Evolutionary conservation across 192 early-diverging fungal genomes (phyloP).

Genomic region (Chytriomyces sp.): DNA sequence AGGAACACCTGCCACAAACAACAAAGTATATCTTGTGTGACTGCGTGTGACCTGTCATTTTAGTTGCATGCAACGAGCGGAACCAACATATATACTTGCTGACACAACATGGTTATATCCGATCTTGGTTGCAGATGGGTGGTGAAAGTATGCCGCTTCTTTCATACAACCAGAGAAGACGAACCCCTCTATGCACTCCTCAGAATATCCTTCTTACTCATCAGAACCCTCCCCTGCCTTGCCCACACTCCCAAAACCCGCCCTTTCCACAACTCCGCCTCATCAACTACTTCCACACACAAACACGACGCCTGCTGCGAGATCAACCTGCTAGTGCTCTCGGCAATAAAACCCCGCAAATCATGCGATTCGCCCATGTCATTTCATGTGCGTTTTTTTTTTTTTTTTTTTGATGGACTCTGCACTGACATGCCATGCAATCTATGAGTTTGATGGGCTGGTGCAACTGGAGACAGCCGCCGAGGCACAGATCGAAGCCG

Average conservation of each 20-base stretch:
- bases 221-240: constrained; percentile 72
- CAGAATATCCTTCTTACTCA: constrained; percentile 82
- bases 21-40: too few species aligned
- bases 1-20: too few species aligned
- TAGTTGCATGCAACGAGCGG: background rate
- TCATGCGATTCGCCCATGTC: constrained; percentile 74
- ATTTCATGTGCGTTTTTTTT: constrained; percentile 67
- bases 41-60: too few species aligned
- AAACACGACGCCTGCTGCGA: constrained; percentile 50
- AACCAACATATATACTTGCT: background rate
- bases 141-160: background rate
- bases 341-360: constrained; percentile 83
- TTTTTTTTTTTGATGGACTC: constrained; percentile 78
- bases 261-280: constrained; percentile 30
- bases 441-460: constrained; percentile 56
- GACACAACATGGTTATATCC: too few species aligned
- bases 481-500: background rate
- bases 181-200: background rate
- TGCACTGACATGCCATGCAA: constrained; percentile 77
- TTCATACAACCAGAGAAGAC: background rate
- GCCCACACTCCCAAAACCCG: constrained; percentile 90
- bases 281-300: constrained; percentile 71
- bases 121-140: too few species aligned
- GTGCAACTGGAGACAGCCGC: background rate
- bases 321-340: constrained; percentile 76